These are phyloP conservation scores for Trapa incisa DNA, from an alignment of 345 rosid genomes.

Conservation along the genomic window DNA sequence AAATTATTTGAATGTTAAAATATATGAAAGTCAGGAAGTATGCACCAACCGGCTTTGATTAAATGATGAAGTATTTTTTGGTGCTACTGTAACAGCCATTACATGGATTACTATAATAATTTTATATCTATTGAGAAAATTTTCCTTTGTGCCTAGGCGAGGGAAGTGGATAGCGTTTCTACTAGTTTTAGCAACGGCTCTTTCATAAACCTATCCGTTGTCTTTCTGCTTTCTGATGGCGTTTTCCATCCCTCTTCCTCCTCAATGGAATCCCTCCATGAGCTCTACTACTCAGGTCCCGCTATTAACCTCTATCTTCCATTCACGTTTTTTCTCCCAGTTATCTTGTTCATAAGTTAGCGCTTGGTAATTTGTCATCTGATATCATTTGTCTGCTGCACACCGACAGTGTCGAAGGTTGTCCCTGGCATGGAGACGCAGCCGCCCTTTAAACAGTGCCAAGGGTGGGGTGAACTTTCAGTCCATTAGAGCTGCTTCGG, in stretches of 20 bases:
- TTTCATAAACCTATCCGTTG: background rate
- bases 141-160: too few species aligned
- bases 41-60: too few species aligned
- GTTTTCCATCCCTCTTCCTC: conserved; percentile 15
- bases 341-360: background rate
- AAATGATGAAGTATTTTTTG: too few species aligned
- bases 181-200: background rate
- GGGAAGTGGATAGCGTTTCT: conserved; percentile 2
- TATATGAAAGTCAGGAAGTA: too few species aligned
- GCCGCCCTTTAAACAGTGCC: background rate
- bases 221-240: conserved; percentile 11
- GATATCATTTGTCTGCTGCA: background rate
- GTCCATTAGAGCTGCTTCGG: conserved; percentile 39
- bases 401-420: background rate
- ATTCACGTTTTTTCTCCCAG: background rate
- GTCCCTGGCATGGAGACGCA: background rate
- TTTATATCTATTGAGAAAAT: too few species aligned
- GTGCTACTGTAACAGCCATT: too few species aligned
- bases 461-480: conserved; percentile 11
- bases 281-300: conserved; percentile 8
- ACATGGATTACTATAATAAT: too few species aligned
- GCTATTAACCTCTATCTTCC: background rate
- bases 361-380: background rate
- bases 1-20: too few species aligned
- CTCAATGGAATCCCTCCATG: conserved; percentile 16